Conservation (phyloP, 345 rosid genomes). For the Dovyalis caffra region DNA sequence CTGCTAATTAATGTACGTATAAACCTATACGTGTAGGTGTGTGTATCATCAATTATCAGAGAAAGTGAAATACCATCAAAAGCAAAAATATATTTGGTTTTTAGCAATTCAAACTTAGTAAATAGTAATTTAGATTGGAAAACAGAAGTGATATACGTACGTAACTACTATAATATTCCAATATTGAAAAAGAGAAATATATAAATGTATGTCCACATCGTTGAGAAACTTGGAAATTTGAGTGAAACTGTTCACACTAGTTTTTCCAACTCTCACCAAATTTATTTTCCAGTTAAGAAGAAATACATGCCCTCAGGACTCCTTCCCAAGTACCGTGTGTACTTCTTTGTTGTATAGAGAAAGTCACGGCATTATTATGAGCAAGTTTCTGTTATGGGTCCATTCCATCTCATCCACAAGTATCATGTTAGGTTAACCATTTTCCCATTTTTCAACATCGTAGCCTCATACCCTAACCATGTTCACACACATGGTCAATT, state of each 20-base stretch:
- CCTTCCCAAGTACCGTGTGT: not conserved
- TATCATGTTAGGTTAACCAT: constrained; percentile 30
- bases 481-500: not conserved
- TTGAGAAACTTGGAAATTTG: not conserved
- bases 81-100: no score
- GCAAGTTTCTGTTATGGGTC: constrained; percentile 38
- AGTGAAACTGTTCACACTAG: not conserved
- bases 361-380: not conserved
- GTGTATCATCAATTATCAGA: not conserved
- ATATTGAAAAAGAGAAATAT: not conserved
- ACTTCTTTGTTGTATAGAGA: not conserved
- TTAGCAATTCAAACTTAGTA: no score
- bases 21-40: no score
- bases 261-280: not conserved
- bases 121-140: no score
- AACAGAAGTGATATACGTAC: no score
- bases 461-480: not conserved
- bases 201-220: not conserved
- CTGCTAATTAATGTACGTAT: not conserved
- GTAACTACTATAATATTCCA: no score
- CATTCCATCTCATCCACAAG: constrained; percentile 15
- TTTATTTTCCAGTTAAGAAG: not conserved
- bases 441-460: constrained; percentile 7
- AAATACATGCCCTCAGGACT: not conserved
- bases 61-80: no score